phyloP scores from a whole-genome alignment of 495 filamentous ascomycete species.

The Tuber calosporum region DNA sequence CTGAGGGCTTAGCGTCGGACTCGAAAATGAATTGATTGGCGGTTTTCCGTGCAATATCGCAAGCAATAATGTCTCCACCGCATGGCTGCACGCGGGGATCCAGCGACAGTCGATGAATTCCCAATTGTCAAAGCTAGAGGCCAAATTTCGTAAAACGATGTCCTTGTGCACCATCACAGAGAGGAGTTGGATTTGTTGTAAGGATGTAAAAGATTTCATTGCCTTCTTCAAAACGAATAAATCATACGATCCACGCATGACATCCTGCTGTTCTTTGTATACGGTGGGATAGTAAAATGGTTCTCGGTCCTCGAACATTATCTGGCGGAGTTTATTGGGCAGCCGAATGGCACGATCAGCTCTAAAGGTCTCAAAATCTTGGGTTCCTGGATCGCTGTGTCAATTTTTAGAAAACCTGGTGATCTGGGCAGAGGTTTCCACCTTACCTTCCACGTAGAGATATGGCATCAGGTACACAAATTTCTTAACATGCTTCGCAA shows the following conservation, averaged over 20 bases:
- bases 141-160: conserved; percentile 40
- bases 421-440: conserved; percentile 19
- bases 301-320: conserved; percentile 40
- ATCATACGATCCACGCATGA: conserved; percentile 37
- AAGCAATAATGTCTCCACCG: conserved; percentile 35
- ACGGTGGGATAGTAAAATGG: conserved; percentile 38
- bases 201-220: conserved; percentile 38
- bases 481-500: conserved; percentile 41
- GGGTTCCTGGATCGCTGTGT: conserved; percentile 31
- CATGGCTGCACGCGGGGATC: conserved; percentile 40
- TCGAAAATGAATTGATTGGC: conserved; percentile 38
- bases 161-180: conserved; percentile 41
- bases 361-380: conserved; percentile 41
- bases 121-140: conserved; percentile 38
- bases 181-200: conserved; percentile 38
- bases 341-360: conserved; percentile 35
- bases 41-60: conserved; percentile 34
- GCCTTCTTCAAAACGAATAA: conserved; percentile 38
- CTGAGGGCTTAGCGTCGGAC: conserved; percentile 40
- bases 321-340: conserved; percentile 39
- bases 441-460: conserved; percentile 42
- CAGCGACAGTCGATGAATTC: conserved; percentile 41
- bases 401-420: conserved; percentile 24
- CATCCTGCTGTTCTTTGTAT: conserved; percentile 38
- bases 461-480: conserved; percentile 43